phyloP scores from a whole-genome alignment of 345 rosid genomes.

The Noccaea bulbosa region DNA sequence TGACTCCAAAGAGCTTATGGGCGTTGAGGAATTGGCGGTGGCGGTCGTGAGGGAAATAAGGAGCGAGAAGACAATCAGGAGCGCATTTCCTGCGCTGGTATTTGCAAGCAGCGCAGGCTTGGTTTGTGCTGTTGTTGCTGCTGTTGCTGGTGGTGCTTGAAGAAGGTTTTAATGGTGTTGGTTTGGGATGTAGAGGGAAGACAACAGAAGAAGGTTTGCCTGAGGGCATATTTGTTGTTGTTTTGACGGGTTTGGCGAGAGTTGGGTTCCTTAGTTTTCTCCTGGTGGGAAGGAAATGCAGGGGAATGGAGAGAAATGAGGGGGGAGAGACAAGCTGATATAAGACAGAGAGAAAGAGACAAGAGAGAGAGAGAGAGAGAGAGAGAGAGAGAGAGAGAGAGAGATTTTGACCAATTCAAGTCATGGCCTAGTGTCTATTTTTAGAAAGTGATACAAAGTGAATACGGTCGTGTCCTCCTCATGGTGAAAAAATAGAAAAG shows the following conservation, averaged over 20 bases:
- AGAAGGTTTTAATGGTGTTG: constrained; percentile 40
- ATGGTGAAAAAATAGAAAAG: constrained; percentile 45
- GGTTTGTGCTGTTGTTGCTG: constrained; percentile 53
- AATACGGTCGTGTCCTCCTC: constrained; percentile 34
- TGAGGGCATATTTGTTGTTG: constrained; percentile 51
- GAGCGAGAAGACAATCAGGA: constrained; percentile 94
- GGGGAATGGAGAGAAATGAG: constrained; percentile 56
- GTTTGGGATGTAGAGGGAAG: constrained; percentile 50
- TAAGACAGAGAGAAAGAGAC: constrained; percentile 40
- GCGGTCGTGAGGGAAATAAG: constrained; percentile 89
- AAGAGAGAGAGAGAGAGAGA: background rate
- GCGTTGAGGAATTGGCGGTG: constrained; percentile 89
- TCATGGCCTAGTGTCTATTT: constrained; percentile 38
- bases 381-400: constrained; percentile 32
- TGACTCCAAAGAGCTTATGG: constrained; percentile 90
- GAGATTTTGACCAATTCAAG: constrained; percentile 50
- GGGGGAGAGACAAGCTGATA: constrained; percentile 48
- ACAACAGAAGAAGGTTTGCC: constrained; percentile 64
- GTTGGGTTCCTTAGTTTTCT: constrained; percentile 50
- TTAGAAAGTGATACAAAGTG: constrained; percentile 40
- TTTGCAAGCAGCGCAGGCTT: constrained; percentile 97
- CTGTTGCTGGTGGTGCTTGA: constrained; percentile 37
- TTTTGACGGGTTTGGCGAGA: constrained; percentile 39
- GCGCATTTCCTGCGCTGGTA: constrained; percentile 93
- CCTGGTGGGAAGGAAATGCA: constrained; percentile 48